Evolutionary conservation across 345 rosid species (phyloP).

Genomic region (sweet orange (Citrus sinensis)): DNA sequence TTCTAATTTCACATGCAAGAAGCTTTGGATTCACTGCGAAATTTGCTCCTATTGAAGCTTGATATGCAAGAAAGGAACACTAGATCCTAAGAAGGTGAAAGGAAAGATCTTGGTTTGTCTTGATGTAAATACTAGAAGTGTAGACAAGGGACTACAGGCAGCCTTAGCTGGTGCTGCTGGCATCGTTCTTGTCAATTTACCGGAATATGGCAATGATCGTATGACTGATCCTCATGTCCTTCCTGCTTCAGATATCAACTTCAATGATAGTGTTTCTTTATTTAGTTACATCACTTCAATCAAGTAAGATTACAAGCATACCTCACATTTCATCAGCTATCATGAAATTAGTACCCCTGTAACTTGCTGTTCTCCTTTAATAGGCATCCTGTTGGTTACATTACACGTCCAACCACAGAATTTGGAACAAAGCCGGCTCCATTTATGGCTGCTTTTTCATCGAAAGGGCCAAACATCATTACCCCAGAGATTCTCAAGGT

Average conservation of each 20-base stretch:
- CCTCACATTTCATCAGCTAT: not conserved
- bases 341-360: not conserved
- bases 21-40: not conserved
- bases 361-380: not conserved
- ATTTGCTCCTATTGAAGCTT: constrained; percentile 29
- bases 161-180: constrained; percentile 69
- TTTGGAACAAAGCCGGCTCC: constrained; percentile 60
- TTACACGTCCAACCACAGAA: constrained; percentile 37
- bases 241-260: constrained; percentile 65
- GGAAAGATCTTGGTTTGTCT: constrained; percentile 79
- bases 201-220: constrained; percentile 39
- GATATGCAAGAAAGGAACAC: constrained; percentile 49
- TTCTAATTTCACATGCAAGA: not conserved
- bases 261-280: constrained; percentile 42
- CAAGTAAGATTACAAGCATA: constrained; percentile 23
- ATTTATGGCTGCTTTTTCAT: constrained; percentile 75
- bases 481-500: constrained; percentile 70
- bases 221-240: constrained; percentile 61
- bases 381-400: constrained; percentile 55
- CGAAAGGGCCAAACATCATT: constrained; percentile 65
- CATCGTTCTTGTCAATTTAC: constrained; percentile 60
- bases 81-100: constrained; percentile 55
- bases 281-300: constrained; percentile 50
- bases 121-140: constrained; percentile 45
- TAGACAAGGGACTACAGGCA: constrained; percentile 58